Evolutionary conservation across 768 basidiomycete species (phyloP).

Genomic region (Rhodocollybia butyracea): DNA sequence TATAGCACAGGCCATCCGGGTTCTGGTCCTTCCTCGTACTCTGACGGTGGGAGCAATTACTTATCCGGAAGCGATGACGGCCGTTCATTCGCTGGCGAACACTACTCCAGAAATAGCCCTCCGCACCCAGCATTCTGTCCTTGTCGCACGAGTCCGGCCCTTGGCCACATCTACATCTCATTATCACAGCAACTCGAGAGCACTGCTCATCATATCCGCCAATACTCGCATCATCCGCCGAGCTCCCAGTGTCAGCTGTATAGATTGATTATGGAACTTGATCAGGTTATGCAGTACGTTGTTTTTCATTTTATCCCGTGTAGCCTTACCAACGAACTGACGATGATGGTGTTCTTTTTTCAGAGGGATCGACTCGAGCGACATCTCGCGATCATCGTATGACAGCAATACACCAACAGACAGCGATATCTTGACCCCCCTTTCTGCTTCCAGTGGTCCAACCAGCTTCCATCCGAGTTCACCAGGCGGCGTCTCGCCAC

Average conservation of each 20-base stretch:
- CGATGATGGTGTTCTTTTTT: not conserved
- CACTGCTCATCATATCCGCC: constrained; percentile 53
- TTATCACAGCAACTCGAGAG: constrained; percentile 63
- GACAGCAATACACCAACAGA: constrained; percentile 61
- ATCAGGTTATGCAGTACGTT: constrained; percentile 65
- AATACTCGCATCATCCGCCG: constrained; percentile 56
- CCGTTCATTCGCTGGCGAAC: constrained; percentile 33
- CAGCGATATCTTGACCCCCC: constrained; percentile 56
- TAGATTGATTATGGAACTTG: constrained; percentile 58
- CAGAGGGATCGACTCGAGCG: constrained; percentile 50
- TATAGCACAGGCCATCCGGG: constrained; percentile 22
- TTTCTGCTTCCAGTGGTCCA: constrained; percentile 49
- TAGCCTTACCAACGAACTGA: not conserved
- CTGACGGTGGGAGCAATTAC: constrained; percentile 35
- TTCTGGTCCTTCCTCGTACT: constrained; percentile 33
- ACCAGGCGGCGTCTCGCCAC: constrained; percentile 46
- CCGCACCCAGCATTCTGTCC: constrained; percentile 46
- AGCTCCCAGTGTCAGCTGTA: constrained; percentile 53
- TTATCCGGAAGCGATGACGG: constrained; percentile 38
- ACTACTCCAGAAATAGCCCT: constrained; percentile 19
- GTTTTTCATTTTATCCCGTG: not conserved
- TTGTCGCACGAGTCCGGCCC: constrained; percentile 61
- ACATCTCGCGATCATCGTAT: constrained; percentile 33
- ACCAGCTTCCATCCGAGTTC: constrained; percentile 36
- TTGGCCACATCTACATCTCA: constrained; percentile 54